Evolutionary conservation across 352 stramenopile species (phyloP), one percentile per base, ranked within the genome.

Genomic region (Globisporangium camurandrum): DNA sequence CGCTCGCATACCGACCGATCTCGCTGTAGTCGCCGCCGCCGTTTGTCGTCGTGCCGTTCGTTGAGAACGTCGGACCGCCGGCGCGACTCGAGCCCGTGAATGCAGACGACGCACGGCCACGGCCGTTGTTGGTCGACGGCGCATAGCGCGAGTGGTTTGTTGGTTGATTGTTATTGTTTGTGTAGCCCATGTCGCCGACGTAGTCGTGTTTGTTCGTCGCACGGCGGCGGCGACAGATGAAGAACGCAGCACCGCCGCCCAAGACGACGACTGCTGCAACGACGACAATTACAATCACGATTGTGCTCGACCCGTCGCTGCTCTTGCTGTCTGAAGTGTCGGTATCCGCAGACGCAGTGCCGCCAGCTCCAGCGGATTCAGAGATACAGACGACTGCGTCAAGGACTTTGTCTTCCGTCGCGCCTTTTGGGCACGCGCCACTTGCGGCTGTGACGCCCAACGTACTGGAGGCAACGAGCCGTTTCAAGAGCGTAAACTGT

Each of bases 301-400:
- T 68, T 28, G 55, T 81, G 50, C 51, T 75, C 10, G 52, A 64
- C n/a, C 37, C 46, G 9, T 20, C 19, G 16, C 12, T 22, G 26
- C 45, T 39, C n/a, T 37, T 41, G 5, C 5, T 20, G 14, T 47
- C 19, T 2, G 17, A 24, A 2, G 19, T 6, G 16, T 49, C 62
- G 7, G 37, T 54, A 40, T 52, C 46, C 4, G 45, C 36, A 50
- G n/a, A n/a, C n/a, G n/a, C n/a, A n/a, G n/a, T n/a, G n/a, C n/a
- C n/a, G n/a, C n/a, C n/a, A n/a, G n/a, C n/a, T n/a, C 41, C 19
- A 23, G 50, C 26, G 10, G 54, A 30, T 0, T 67, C 42, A 28
- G 56, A 68, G 37, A 88, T 62, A 40, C 79, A 91, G 37, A 88
- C 70, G 10, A 75, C 56, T 5, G 69, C 58, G 37, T 71, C 73